Evolutionary conservation across 805 yeast genomes (phyloP).

Genomic region (Hermanozyma aechmeae): DNA sequence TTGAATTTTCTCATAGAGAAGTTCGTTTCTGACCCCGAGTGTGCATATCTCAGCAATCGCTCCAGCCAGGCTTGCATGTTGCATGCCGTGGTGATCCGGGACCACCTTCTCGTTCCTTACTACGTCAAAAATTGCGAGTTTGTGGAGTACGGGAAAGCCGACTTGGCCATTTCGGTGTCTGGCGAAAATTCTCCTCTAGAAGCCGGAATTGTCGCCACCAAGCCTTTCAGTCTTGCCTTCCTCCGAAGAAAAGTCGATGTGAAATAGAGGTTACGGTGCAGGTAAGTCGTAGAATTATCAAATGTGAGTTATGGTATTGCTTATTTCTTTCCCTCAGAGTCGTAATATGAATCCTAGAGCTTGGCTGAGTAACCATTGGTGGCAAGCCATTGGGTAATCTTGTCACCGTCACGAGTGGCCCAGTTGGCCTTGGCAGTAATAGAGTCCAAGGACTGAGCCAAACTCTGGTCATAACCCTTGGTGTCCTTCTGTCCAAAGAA

Average conservation of each 20-base stretch:
- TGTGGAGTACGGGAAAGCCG: constrained; percentile 12
- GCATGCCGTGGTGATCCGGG: constrained; percentile 35
- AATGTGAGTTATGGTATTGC: neutral
- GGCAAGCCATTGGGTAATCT: constrained; percentile 41
- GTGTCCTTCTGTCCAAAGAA: constrained; percentile 49
- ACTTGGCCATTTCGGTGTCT: constrained; percentile 3
- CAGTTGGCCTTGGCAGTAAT: constrained; percentile 48
- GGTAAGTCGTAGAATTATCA: neutral
- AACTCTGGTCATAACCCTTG: constrained; percentile 54
- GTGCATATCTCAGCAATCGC: constrained; percentile 6
- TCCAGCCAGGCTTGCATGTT: constrained; percentile 12
- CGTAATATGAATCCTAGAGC: neutral
- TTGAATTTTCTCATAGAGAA: constrained; percentile 14
- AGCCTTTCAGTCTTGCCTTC: no score
- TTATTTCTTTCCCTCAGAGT: neutral
- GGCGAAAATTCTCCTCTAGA: no score
- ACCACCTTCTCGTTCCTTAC: constrained; percentile 39
- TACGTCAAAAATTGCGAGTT: constrained; percentile 36
- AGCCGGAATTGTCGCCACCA: no score
- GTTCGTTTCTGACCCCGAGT: constrained; percentile 7
- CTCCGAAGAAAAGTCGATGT: neutral
- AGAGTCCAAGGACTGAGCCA: constrained; percentile 58
- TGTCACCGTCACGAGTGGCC: constrained; percentile 45
- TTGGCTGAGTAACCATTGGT: constrained; percentile 19
- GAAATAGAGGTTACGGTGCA: neutral